Evolutionary conservation across 192 early-diverging fungal species (phyloP).

Genomic region (Coemansia sp.): DNA sequence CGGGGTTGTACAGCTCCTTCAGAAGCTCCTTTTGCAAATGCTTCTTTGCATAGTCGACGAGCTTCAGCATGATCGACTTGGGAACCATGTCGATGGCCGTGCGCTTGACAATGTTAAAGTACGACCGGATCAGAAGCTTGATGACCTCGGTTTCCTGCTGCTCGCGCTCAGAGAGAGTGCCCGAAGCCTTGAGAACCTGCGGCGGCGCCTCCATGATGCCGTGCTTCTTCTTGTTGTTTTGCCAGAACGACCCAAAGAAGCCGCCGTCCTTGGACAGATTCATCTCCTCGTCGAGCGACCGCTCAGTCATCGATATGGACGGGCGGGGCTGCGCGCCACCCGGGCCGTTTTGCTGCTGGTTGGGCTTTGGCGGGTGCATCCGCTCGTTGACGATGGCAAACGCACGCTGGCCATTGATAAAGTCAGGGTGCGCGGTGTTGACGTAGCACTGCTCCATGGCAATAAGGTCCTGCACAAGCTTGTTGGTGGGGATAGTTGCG

Average conservation of each 20-base stretch:
- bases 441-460: conserved; percentile 93
- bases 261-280: conserved; percentile 64
- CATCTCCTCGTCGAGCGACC: conserved; percentile 61
- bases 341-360: conserved; percentile 20
- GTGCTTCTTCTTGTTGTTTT: conserved; percentile 73
- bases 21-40: conserved; percentile 94
- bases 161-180: conserved; percentile 95
- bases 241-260: conserved; percentile 99
- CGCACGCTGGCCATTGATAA: conserved; percentile 94
- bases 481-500: conserved; percentile 86
- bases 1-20: conserved; percentile 94
- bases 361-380: conserved; percentile 68
- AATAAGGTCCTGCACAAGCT: conserved; percentile 91
- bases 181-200: conserved; percentile 82
- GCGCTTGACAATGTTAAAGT: conserved; percentile 99
- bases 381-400: conserved; percentile 90
- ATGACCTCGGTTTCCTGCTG: conserved; percentile 98
- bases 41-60: conserved; percentile 88
- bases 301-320: conserved; percentile 41
- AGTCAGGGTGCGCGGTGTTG: conserved; percentile 99
- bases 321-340: conserved; percentile 13
- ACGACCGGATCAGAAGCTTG: conserved; percentile 94
- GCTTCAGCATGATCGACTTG: conserved; percentile 98
- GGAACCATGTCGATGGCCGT: conserved; percentile 96
- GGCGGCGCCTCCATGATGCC: conserved; percentile 69